Base-by-base conservation (phyloP, 352 stramenopile species). In the Phytopythium oedochilum region DNA sequence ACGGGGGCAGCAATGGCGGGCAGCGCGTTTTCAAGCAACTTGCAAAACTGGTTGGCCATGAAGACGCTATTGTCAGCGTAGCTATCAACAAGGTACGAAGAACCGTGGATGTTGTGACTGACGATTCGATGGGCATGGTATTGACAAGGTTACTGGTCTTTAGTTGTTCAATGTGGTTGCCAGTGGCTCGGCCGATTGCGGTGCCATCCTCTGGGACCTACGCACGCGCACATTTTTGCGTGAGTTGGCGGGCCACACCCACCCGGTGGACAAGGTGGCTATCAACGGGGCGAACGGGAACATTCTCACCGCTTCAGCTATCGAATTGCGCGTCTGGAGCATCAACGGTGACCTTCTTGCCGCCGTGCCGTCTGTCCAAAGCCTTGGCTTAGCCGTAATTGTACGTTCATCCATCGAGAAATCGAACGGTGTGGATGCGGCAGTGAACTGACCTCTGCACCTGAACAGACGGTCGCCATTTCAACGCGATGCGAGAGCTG, bases 311-410 rank as follows among this genome's bases (percentile, higher is more conserved):
- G 59, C 68, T 5, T 83, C 83, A 5, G 45, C 52, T 5, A 59
- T 61, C 0, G 79, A 92, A 44, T 15, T 92, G 8, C 78, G 83
- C 4, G 39, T 90, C 2, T 92, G 83, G 83, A 89, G 79, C 57
- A 81, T 92, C 45, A 92, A 92, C 26, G 83, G 83, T 1, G 83
- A 92, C 47, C 60, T 92, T 8, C 60, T 92, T 6, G 80, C 79
- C 7, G 69, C 67, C n/a, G 79, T 73, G 1, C 74, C 52, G 11
- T 68, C 67, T 15, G 52, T 75, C 11, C 34, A 65, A 48, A 18
- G 56, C 1, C 72, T 84, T 26, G 78, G 79, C 5, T 67, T 92
- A 17, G 63, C 64, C 42, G 38, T 59, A 15, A 82, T 90, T 42
- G 82, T 92, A 83, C 60, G 70, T 61, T 36, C 1, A 11, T 31